Conservation (phyloP, 2,329 filamentous ascomycete species). For the Sodiomyces alkalinus region DNA sequence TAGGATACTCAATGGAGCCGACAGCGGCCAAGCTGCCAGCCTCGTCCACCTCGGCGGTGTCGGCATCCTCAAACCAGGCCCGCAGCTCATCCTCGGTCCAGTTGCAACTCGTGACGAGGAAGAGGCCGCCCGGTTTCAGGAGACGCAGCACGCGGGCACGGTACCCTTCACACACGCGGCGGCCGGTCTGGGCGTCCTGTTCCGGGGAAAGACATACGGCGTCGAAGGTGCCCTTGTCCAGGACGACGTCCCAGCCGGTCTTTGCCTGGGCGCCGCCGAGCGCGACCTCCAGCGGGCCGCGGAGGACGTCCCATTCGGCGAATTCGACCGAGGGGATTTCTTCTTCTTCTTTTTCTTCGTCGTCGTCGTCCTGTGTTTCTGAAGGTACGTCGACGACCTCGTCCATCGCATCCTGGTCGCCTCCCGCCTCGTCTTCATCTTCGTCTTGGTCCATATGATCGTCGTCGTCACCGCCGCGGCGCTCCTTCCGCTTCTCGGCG, state of each 20-base stretch:
- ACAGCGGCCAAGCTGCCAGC: slow-evolving; percentile 40
- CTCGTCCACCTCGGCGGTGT: slow-evolving; percentile 7
- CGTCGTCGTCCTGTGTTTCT: slow-evolving; percentile 10
- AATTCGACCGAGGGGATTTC: slow-evolving; percentile 21
- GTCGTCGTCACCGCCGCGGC: slow-evolving; percentile 4
- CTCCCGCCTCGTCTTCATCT: slow-evolving; percentile 7
- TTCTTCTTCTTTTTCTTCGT: slow-evolving; percentile 4
- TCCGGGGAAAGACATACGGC: slow-evolving; percentile 66
- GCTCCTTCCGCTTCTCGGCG: slow-evolving; percentile 14
- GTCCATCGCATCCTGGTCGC: slow-evolving; percentile 3
- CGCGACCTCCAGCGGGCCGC: slow-evolving; percentile 20
- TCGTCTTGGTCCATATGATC: slow-evolving; percentile 11
- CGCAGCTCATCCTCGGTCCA: slow-evolving; percentile 86
- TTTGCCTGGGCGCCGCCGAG: slow-evolving; percentile 11
- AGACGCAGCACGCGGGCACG: slow-evolving; percentile 50
- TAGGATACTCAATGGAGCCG: slow-evolving; percentile 62
- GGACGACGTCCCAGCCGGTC: slow-evolving; percentile 68
- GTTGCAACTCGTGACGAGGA: slow-evolving; percentile 91
- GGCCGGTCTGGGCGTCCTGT: slow-evolving; percentile 28
- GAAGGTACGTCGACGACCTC: slow-evolving; percentile 8
- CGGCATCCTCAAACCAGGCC: slow-evolving; percentile 53
- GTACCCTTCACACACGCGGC: slow-evolving; percentile 62
- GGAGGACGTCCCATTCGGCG: slow-evolving; percentile 48
- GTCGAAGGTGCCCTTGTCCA: slow-evolving; percentile 99
- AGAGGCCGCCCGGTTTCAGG: slow-evolving; percentile 53